phyloP scores from a whole-genome alignment of 2,329 filamentous ascomycete genomes.

The Penicillium sclerotigenum region DNA sequence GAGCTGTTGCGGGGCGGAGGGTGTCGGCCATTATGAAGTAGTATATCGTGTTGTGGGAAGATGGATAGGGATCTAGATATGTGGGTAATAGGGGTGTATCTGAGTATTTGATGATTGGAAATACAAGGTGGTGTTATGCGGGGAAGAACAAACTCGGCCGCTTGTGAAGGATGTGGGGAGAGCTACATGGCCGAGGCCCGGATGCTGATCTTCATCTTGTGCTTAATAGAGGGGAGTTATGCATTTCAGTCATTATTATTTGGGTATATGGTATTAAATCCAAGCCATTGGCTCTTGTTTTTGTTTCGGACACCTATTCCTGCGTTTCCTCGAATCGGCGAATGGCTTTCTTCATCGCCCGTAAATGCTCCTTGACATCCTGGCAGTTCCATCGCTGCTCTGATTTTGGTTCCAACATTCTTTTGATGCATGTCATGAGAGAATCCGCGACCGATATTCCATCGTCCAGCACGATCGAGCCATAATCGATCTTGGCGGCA shows the following conservation, averaged over 20 bases:
- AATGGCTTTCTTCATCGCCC: slow-evolving; percentile 26
- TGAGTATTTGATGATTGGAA: not conserved
- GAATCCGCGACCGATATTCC: slow-evolving; percentile 31
- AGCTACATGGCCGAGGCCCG: slow-evolving; percentile 18
- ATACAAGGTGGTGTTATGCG: not conserved
- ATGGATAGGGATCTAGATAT: not conserved
- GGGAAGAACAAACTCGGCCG: slow-evolving; percentile 11
- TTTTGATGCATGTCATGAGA: slow-evolving; percentile 38
- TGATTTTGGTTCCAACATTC: slow-evolving; percentile 42
- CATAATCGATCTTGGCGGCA: slow-evolving; percentile 35
- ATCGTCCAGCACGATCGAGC: slow-evolving; percentile 24
- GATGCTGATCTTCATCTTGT: slow-evolving; percentile 6
- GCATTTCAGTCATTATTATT: slow-evolving; percentile 12
- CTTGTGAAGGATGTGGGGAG: slow-evolving; percentile 13
- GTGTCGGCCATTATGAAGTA: slow-evolving; percentile 16
- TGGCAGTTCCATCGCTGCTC: slow-evolving; percentile 38
- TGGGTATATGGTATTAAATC: slow-evolving; percentile 11
- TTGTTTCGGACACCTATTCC: not conserved
- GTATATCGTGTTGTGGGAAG: not conserved
- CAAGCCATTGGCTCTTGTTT: not conserved
- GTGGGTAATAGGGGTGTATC: not conserved
- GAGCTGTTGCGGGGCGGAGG: slow-evolving; percentile 29
- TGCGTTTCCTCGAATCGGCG: slow-evolving; percentile 12
- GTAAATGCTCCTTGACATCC: slow-evolving; percentile 35
- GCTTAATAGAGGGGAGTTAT: slow-evolving; percentile 10